Evolutionary conservation across 257 asterid genomes (phyloP), one percentile per base, ranked within the genome.

Genomic region (Haberlea rhodopensis): DNA sequence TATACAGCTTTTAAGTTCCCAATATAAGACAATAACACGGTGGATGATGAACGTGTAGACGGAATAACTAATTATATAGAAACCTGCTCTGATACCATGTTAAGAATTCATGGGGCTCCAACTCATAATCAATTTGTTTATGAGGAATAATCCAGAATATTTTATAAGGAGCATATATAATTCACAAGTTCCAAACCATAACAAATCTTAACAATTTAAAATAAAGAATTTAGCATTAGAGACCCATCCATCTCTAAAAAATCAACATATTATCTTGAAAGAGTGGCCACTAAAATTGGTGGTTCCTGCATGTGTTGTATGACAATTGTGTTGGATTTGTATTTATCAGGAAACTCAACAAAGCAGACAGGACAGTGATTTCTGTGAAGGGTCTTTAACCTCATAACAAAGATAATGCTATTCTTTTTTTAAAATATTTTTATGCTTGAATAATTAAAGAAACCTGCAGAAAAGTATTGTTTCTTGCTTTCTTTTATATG

Each of bases 251-350:
- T 43, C 27, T 45, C 22, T 11, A 26, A 76, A 67, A n/a, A 65
- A 62, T 74, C 84, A 82, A 81, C 13, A 13, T 37, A 11, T 80
- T 86, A 68, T 81, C 75, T 72, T 84, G 85, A 85, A 82, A 84
- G 77, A 61, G 71, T 81, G 75, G 26, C 97, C 96, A 88, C 94
- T 76, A 80, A 79, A 76, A 80, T 64, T 66, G 77, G 97, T 88
- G 98, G 94, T 79, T 81, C 71, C 70, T 79, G 80, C 79, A 63
- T 71, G 77, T 70, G 75, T 63, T 0, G 60, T 32, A 53, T 54
- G 65, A 51, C 75, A 60, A 57, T 70, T 67, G 70, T 72, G 59
- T 26, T 66, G 52, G 34, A 66, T 60, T 62, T 71, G 46, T 77
- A 69, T 62, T 69, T 82, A 79, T 71, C 70, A 55, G 58, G 66